phyloP scores from a whole-genome alignment of 2,329 filamentous ascomycete species.

The Curvularia sp. region DNA sequence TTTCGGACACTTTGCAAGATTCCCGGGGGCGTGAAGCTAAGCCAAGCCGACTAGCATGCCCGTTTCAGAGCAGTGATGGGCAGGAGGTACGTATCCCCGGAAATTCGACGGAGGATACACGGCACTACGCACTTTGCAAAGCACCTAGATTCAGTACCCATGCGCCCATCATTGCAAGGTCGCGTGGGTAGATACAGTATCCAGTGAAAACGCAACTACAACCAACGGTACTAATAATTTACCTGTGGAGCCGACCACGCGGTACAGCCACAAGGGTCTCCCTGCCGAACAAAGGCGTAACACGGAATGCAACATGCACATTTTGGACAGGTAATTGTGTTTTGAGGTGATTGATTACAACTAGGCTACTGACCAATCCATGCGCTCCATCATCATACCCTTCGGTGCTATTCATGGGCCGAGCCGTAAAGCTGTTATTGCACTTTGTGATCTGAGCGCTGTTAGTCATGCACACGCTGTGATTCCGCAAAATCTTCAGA shows the following conservation, averaged over 20 bases:
- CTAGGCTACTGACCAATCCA: neutral
- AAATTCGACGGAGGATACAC: conserved; percentile 7
- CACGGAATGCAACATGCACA: neutral
- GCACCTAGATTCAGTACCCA: neutral
- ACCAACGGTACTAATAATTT: neutral
- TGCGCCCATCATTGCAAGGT: neutral
- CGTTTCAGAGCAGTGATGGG: conserved; percentile 42
- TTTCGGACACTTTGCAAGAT: conserved; percentile 31
- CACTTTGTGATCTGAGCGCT: conserved; percentile 6
- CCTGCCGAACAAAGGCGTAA: neutral
- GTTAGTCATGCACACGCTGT: conserved; percentile 21
- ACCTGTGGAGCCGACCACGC: neutral
- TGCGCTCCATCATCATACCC: neutral
- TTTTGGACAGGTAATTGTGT: neutral
- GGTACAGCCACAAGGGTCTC: neutral
- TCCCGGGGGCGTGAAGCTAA: conserved; percentile 18
- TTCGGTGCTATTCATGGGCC: neutral
- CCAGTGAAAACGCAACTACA: neutral
- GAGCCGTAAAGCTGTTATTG: neutral
- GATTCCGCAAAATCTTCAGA: conserved; percentile 13
- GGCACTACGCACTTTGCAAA: neutral
- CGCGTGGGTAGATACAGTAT: conserved; percentile 8
- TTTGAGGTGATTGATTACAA: neutral
- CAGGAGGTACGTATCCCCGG: conserved; percentile 23
- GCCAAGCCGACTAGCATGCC: conserved; percentile 38